Conservation (phyloP, 2,329 filamentous ascomycete species). For the Corynespora cassiicola region DNA sequence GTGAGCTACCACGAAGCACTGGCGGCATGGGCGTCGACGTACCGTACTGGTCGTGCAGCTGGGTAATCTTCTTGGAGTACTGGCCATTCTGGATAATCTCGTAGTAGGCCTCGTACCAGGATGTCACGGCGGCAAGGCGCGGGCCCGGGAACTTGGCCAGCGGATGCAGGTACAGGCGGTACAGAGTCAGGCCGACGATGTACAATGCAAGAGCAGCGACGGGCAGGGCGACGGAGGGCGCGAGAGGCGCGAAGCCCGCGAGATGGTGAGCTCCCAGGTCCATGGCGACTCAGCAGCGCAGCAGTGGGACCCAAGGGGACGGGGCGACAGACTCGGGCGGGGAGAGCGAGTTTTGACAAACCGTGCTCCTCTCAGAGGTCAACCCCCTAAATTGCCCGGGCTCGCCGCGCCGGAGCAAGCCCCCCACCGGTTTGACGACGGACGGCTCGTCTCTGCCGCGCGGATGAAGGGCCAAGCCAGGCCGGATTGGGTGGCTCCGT, state of each 20-base stretch:
- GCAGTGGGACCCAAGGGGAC: too few species aligned
- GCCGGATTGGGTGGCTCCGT: too few species aligned
- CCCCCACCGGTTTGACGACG: too few species aligned
- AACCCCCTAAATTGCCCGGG: too few species aligned
- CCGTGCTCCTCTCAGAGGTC: too few species aligned
- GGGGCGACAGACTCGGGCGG: too few species aligned
- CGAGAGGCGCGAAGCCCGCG: constrained; percentile 13
- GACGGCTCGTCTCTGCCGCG: too few species aligned
- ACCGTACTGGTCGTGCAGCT: constrained; percentile 42
- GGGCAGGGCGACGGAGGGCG: constrained; percentile 15
- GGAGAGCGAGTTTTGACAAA: too few species aligned
- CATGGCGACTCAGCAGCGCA: constrained; percentile 20
- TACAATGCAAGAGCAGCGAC: constrained; percentile 20
- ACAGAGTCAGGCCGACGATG: constrained; percentile 31
- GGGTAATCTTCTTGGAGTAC: constrained; percentile 36
- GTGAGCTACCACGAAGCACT: constrained; percentile 8
- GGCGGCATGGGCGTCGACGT: constrained; percentile 7
- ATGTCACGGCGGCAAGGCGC: constrained; percentile 34
- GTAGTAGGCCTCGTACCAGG: constrained; percentile 44
- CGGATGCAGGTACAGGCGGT: constrained; percentile 53
- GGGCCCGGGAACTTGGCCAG: constrained; percentile 55
- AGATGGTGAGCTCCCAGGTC: constrained; percentile 7
- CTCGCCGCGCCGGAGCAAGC: too few species aligned
- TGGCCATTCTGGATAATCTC: constrained; percentile 39
- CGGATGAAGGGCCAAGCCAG: too few species aligned